Conservation (phyloP, 225 moss, liverwort and hornwort genomes). For the Physcomitrellopsis africana region DNA sequence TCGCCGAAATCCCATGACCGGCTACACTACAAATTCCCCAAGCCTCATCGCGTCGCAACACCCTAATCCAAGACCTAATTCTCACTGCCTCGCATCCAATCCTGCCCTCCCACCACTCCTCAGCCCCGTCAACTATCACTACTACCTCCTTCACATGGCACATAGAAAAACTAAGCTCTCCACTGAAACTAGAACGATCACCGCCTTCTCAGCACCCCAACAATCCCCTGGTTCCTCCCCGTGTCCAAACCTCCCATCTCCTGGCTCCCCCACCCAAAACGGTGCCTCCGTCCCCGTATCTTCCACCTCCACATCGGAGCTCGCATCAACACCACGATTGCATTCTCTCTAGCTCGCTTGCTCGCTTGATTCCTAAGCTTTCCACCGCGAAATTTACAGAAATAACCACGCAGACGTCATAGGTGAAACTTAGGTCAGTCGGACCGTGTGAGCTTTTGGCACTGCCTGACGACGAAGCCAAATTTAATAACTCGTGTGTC, state of each 20-base stretch:
- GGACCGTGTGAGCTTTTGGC: neutral
- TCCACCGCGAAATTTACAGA: neutral
- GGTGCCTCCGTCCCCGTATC: neutral
- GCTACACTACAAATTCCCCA: neutral
- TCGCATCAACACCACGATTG: too few species aligned
- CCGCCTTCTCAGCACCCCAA: neutral
- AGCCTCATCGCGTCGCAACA: neutral
- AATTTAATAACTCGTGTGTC: too few species aligned
- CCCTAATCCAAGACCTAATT: constrained; percentile 22
- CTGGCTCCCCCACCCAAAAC: neutral
- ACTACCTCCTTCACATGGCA: neutral
- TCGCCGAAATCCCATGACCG: constrained; percentile 18
- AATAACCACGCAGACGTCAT: too few species aligned
- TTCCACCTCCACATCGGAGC: too few species aligned
- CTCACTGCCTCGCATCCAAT: neutral
- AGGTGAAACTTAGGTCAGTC: neutral
- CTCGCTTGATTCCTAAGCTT: neutral
- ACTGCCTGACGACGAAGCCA: too few species aligned
- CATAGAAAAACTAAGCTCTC: neutral
- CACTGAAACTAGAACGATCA: neutral
- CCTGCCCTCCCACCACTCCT: neutral
- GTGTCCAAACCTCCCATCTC: neutral
- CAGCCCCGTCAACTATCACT: neutral
- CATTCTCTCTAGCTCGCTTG: too few species aligned
- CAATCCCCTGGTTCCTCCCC: neutral